Percentiles rank a stretch among this genome's conserved stretches.
Conservation (phyloP, 23 red algal genomes). For the Agarophyton chilense region DNA sequence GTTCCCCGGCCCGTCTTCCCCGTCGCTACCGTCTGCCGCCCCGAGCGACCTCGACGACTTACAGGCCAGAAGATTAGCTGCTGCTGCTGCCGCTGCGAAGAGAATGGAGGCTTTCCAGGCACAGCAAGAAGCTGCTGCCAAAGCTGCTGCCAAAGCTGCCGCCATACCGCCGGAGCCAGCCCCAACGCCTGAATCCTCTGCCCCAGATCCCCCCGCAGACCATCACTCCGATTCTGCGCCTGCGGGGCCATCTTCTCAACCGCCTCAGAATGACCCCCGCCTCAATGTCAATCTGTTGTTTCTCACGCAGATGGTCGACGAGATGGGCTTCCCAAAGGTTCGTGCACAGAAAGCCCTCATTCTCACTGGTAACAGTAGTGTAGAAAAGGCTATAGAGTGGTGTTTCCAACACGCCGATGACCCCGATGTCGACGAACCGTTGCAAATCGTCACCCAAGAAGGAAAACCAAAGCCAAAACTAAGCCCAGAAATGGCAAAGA, state of each 20-base stretch:
- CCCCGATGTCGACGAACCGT: conserved; percentile 78
- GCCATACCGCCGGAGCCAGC: conserved; percentile 4
- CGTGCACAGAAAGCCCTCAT: conserved; percentile 84
- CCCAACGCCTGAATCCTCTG: no score
- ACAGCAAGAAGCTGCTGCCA: conserved; percentile 1
- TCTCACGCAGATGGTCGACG: conserved; percentile 43
- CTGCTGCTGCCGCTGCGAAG: conserved; percentile 19
- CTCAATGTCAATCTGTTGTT: conserved; percentile 65
- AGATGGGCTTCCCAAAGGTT: conserved; percentile 93
- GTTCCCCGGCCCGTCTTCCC: background rate
- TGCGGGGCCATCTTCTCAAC: background rate
- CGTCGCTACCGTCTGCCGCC: background rate
- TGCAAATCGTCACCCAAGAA: conserved; percentile 63
- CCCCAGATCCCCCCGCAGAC: no score
- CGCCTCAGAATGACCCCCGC: conserved; percentile 62
- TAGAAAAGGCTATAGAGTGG: conserved; percentile 88
- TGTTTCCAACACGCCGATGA: conserved; percentile 95
- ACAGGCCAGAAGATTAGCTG: background rate
- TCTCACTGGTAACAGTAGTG: conserved; percentile 75
- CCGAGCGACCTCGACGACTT: background rate
- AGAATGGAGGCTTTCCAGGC: conserved; percentile 8
- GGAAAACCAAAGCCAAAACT: conserved; percentile 60
- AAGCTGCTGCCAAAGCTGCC: conserved; percentile 31
- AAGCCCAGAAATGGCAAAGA: conserved; percentile 72
- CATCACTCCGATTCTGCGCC: background rate